A percentile compares a stretch with the other conserved stretches of the same genome.
Conservation (phyloP, 257 asterid genomes). For the Cinchona pubescens region DNA sequence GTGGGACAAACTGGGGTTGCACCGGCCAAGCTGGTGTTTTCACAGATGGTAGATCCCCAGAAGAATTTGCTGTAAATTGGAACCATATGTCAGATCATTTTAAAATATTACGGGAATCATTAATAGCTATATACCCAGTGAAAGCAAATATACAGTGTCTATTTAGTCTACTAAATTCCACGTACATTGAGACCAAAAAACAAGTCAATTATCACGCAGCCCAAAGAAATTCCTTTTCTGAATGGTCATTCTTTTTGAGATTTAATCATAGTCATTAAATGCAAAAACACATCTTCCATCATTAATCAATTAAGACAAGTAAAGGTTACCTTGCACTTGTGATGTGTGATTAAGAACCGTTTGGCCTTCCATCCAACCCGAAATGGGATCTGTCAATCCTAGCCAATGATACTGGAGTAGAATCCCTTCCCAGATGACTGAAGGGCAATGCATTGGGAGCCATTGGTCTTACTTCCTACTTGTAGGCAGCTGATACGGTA, state of each 20-base stretch:
- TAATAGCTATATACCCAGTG: not conserved
- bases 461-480: conserved; percentile 78
- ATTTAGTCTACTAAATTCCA: not conserved
- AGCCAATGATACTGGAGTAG: conserved; percentile 46
- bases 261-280: not conserved
- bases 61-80: conserved; percentile 46
- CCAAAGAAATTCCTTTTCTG: not conserved
- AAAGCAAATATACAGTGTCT: not conserved
- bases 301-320: not conserved
- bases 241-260: too few species aligned
- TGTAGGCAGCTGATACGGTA: conserved; percentile 81
- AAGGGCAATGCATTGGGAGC: conserved; percentile 50
- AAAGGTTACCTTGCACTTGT: conserved; percentile 59
- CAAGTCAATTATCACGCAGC: not conserved
- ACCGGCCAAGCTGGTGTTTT: conserved; percentile 76
- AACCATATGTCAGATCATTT: conserved; percentile 15
- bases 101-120: conserved; percentile 12
- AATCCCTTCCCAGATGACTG: conserved; percentile 44
- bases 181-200: not conserved
- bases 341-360: conserved; percentile 56
- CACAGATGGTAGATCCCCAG: conserved; percentile 43
- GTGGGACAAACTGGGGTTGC: conserved; percentile 52
- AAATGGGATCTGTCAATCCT: conserved; percentile 60
- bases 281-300: not conserved
- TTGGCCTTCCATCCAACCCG: conserved; percentile 65